Evolutionary conservation across 768 basidiomycete species (phyloP).

Genomic region (Suillus plorans): DNA sequence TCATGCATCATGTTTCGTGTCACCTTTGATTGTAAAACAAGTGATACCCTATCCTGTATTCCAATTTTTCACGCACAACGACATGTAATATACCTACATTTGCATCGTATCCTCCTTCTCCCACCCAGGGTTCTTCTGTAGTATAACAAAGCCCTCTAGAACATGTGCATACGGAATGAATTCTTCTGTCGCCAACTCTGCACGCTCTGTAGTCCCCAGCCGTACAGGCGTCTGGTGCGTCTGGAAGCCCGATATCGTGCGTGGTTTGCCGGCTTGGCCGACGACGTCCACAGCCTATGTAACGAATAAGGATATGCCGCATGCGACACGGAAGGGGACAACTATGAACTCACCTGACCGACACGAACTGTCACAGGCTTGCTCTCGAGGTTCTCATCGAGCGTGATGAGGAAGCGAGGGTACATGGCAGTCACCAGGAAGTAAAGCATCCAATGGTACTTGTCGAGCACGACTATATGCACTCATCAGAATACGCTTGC

Average conservation of each 20-base stretch:
- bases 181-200: constrained; percentile 96
- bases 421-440: constrained; percentile 97
- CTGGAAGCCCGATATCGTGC: constrained; percentile 97
- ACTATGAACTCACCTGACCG: constrained; percentile 62
- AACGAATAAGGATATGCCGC: constrained; percentile 4
- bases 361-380: constrained; percentile 92
- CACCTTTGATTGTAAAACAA: not conserved
- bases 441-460: constrained; percentile 98
- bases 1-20: not conserved
- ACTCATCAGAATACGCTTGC: not conserved
- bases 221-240: constrained; percentile 97
- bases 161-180: constrained; percentile 88
- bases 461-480: constrained; percentile 83
- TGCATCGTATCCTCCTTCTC: constrained; percentile 88
- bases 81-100: constrained; percentile 38
- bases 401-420: constrained; percentile 96
- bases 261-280: constrained; percentile 95
- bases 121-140: constrained; percentile 91
- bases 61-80: not conserved
- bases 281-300: constrained; percentile 91
- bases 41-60: not conserved
- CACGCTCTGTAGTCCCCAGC: constrained; percentile 89
- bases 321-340: not conserved
- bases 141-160: constrained; percentile 88
- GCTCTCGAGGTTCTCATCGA: constrained; percentile 87